phyloP scores from a whole-genome alignment of 768 basidiomycete species.

The Suillus paluster region DNA sequence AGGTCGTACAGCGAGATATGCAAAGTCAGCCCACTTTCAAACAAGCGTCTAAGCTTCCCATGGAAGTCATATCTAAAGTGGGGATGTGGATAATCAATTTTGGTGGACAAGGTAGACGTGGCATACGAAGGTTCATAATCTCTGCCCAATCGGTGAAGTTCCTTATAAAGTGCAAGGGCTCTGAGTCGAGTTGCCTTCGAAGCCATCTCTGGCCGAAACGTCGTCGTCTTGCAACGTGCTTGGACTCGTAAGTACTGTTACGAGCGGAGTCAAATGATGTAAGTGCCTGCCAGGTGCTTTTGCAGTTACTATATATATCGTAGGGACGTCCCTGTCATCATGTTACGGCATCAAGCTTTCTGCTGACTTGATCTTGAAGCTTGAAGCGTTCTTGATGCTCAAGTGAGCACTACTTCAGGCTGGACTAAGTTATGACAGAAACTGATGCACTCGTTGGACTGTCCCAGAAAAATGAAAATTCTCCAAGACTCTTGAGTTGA shows the following conservation, averaged over 20 bases:
- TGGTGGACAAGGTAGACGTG: constrained; percentile 6
- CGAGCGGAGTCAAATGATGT: too few relatives aligned
- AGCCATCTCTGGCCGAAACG: constrained; percentile 42
- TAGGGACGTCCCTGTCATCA: not conserved
- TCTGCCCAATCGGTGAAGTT: constrained; percentile 76
- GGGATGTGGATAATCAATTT: constrained; percentile 15
- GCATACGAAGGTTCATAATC: constrained; percentile 84
- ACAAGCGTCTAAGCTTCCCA: constrained; percentile 68
- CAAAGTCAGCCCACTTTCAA: constrained; percentile 60
- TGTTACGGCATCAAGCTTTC: too few relatives aligned
- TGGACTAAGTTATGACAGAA: too few relatives aligned
- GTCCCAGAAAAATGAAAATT: too few relatives aligned
- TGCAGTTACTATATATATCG: not conserved
- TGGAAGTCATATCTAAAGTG: constrained; percentile 74
- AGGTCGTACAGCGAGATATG: not conserved
- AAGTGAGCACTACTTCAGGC: too few relatives aligned
- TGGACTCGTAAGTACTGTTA: not conserved
- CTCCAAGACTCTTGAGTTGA: too few relatives aligned
- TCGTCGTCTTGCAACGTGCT: not conserved
- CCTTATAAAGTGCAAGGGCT: constrained; percentile 78
- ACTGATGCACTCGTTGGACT: too few relatives aligned
- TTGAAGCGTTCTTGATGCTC: too few relatives aligned
- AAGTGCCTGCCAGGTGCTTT: too few relatives aligned
- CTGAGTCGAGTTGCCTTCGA: constrained; percentile 58
- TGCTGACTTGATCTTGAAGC: too few relatives aligned